phyloP scores from a whole-genome alignment of 2,329 filamentous ascomycete genomes.

The Fusarium phyllophilum region DNA sequence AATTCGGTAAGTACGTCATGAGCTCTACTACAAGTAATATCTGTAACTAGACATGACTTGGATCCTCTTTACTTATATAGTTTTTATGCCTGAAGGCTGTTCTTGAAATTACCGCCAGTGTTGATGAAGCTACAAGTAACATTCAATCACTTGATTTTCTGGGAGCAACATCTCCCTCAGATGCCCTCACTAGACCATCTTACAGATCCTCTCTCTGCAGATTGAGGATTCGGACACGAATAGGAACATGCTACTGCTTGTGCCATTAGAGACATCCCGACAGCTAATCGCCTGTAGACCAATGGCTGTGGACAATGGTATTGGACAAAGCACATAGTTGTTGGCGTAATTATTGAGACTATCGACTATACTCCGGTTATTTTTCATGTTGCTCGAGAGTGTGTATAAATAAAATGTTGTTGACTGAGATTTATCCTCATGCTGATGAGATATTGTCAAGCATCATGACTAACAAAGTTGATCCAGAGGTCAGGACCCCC shows the following conservation, averaged over 20 bases:
- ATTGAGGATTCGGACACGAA: accelerated
- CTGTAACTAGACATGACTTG: accelerated
- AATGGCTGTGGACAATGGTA: neutral
- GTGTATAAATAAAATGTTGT: neutral
- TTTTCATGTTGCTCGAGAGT: accelerated
- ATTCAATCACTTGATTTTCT: neutral
- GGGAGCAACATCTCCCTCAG: neutral
- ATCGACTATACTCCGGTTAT: accelerated
- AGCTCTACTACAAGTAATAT: accelerated
- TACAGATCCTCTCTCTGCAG: accelerated
- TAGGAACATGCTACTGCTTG: neutral
- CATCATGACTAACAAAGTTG: neutral
- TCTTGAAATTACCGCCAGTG: neutral
- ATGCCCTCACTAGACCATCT: neutral
- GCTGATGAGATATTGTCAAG: neutral
- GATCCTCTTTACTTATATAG: accelerated
- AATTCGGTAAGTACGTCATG: neutral
- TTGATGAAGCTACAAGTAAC: neutral
- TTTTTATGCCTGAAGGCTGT: accelerated
- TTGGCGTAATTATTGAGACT: neutral
- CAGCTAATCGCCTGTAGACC: neutral
- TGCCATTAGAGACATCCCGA: neutral
- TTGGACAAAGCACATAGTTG: neutral
- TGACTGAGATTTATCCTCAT: too few species aligned
- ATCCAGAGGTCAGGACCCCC: neutral